Evolutionary conservation across 768 basidiomycete genomes (phyloP), one percentile per base, ranked within the genome.

Genomic region (Cubamyces lactineus): DNA sequence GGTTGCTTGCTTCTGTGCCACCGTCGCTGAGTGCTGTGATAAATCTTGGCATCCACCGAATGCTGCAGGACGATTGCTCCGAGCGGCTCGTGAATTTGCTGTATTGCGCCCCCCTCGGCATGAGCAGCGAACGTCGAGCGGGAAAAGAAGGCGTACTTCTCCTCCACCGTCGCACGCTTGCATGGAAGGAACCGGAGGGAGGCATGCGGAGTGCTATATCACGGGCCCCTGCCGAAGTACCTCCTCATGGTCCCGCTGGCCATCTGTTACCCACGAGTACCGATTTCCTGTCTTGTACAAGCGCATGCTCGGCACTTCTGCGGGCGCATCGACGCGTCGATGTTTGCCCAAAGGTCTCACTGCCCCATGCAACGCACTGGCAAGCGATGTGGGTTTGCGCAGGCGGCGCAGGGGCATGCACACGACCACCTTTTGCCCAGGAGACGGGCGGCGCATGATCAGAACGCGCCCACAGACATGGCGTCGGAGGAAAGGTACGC

Each of bases 371-470:
- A 34, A 6, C 34, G 34, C 34, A 34, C 9, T 11, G 34, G 34
- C 6, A 34, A 34, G 34, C 34, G 34, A 9, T 34, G 34, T 34
- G 34, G 34, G 11, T 34, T 11, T 38, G 34, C 40, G 16, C 26
- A 34, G n/a, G 15, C 19, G 26, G 19, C 16, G 21, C n/a, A 5
- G 3, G 46, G 28, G 7, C 4, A 13, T 5, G 46, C 46, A 49
- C 56, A 57, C 56, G 56, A 49, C 56, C 47, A 34, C 16, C 19
- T 21, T 6, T 8, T 3, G 56, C 43, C 26, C 12, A 38, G 46
- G 47, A 17, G 11, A 38, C 38, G 39, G 11, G 34, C 34, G 34
- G 34, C 11, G 46, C 30, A n/a, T 45, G 28, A 30, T n/a, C 53
- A 43, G 53, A 53, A 53, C 42, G 43, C 12, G 23, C 53, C 19